Conservation (phyloP, 768 basidiomycete genomes). For the Leccinum olivaceopallidum region DNA sequence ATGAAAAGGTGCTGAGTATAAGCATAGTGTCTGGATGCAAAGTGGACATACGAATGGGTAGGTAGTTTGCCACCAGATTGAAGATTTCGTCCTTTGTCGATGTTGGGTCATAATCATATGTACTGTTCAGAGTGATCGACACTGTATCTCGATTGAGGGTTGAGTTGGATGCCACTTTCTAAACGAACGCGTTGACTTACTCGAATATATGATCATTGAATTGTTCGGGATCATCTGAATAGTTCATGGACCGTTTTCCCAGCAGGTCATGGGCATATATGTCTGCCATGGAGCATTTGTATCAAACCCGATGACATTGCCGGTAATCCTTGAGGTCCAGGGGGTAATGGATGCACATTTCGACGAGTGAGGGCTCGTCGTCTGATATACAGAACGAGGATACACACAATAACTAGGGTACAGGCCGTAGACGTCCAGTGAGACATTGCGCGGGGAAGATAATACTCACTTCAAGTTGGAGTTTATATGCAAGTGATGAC, state of each 20-base stretch:
- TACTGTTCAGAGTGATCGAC: constrained; percentile 2
- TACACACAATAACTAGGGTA: not conserved
- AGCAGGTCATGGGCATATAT: constrained; percentile 45
- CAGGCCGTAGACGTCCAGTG: not conserved
- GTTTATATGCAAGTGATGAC: not conserved
- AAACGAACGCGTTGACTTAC: constrained; percentile 8
- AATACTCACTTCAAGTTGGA: not conserved
- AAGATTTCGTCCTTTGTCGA: constrained; percentile 3
- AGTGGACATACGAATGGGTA: not conserved
- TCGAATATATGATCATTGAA: constrained; percentile 33
- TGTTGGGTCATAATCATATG: constrained; percentile 8
- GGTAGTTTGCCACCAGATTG: not conserved
- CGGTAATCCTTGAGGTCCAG: constrained; percentile 24
- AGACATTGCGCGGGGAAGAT: not conserved
- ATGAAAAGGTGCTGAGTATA: not conserved
- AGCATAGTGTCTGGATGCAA: constrained; percentile 2
- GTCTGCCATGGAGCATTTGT: constrained; percentile 31
- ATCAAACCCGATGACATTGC: constrained; percentile 37
- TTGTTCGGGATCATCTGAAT: constrained; percentile 47
- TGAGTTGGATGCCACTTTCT: not conserved
- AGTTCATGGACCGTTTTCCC: constrained; percentile 43
- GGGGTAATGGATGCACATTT: constrained; percentile 20
- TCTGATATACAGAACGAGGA: not conserved
- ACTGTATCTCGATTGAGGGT: constrained; percentile 2
- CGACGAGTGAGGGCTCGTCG: not conserved